Percentiles rank a stretch among this genome's conserved stretches.
Conservation (phyloP, 2,329 filamentous ascomycete genomes). For the Talaromyces piceae region DNA sequence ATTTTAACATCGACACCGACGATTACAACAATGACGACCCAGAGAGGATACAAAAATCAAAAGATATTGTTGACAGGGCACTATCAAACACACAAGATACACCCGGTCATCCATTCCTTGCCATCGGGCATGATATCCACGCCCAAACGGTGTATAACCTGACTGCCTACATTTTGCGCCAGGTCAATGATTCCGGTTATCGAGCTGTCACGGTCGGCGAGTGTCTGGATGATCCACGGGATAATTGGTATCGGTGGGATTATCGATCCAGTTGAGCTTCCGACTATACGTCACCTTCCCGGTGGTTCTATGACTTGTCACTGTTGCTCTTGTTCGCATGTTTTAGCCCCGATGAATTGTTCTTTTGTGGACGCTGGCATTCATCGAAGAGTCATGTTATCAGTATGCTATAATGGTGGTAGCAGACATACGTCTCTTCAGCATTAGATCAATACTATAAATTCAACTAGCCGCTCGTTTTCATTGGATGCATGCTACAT, state of each 20-base stretch:
- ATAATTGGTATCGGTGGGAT: slow-evolving; percentile 38
- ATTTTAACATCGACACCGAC: slow-evolving; percentile 41
- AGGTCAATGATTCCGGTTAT: slow-evolving; percentile 23
- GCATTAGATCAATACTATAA: background rate
- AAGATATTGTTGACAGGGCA: slow-evolving; percentile 32
- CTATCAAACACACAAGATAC: slow-evolving; percentile 18
- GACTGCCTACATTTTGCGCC: slow-evolving; percentile 33
- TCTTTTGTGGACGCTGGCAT: background rate
- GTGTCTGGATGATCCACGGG: slow-evolving; percentile 32
- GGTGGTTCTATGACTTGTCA: background rate
- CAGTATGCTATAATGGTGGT: background rate
- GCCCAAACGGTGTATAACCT: slow-evolving; percentile 37
- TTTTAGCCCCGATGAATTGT: too few relatives aligned
- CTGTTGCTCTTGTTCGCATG: background rate
- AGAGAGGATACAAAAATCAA: slow-evolving; percentile 30
- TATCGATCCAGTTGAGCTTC: slow-evolving; percentile 12
- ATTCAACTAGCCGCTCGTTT: background rate
- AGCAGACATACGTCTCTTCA: background rate
- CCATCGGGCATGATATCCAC: slow-evolving; percentile 38
- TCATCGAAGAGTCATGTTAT: background rate
- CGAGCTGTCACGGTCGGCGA: slow-evolving; percentile 38
- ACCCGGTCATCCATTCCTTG: slow-evolving; percentile 29
- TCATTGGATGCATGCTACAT: background rate
- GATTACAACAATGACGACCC: slow-evolving; percentile 39
- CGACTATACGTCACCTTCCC: background rate